phyloP scores from a whole-genome alignment of 2,329 filamentous ascomycete genomes.

The Colletotrichum simmondsii region DNA sequence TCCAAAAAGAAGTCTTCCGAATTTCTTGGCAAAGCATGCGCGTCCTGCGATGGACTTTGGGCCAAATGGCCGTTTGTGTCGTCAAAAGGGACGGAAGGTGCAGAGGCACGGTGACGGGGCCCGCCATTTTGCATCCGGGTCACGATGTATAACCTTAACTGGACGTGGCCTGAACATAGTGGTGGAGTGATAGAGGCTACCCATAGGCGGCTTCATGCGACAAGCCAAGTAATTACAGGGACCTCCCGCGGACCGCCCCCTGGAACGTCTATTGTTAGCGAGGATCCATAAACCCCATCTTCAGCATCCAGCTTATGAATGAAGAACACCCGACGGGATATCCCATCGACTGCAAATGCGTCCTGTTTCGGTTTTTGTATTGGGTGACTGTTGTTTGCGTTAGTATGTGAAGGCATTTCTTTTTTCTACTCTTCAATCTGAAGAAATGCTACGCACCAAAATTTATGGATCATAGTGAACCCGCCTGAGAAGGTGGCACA shows the following conservation, averaged over 20 bases:
- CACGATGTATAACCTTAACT: background rate
- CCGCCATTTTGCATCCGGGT: background rate
- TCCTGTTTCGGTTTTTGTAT: too few relatives aligned
- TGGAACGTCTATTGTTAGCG: background rate
- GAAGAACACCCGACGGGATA: background rate
- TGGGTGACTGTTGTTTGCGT: too few relatives aligned
- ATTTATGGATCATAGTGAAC: too few relatives aligned
- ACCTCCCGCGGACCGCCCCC: too few relatives aligned
- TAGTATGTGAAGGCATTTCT: too few relatives aligned
- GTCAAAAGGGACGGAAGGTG: background rate
- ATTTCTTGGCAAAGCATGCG: background rate
- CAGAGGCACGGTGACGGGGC: background rate
- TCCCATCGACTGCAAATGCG: background rate
- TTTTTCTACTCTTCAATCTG: too few relatives aligned
- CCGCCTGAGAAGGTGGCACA: too few relatives aligned
- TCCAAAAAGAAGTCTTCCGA: background rate
- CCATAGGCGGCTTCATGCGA: background rate
- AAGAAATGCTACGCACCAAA: too few relatives aligned
- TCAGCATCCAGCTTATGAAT: background rate
- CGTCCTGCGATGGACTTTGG: background rate
- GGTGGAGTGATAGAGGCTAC: background rate
- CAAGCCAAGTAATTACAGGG: background rate
- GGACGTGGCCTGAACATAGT: background rate
- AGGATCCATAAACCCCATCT: background rate
- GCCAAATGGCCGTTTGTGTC: background rate